Evolutionary conservation across 108 stramenopile genomes (phyloP), one percentile per base, ranked within the genome.

Genomic region (Pseudonitzschia delicatissima): DNA sequence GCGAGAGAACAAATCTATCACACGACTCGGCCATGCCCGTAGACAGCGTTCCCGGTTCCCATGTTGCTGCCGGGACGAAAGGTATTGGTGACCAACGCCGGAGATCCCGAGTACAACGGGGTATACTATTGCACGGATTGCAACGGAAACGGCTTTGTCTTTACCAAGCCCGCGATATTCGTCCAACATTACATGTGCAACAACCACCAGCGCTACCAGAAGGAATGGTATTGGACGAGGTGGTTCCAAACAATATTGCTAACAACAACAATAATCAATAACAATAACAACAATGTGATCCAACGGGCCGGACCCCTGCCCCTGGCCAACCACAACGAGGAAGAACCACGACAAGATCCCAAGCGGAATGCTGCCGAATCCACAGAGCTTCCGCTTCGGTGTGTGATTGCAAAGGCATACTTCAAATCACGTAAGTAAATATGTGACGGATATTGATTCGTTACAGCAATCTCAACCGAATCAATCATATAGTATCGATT

Each of bases 31-130:
- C n/a, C n/a, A n/a, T n/a, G n/a, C n/a, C n/a, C n/a, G n/a, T n/a
- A n/a, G n/a, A n/a, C n/a, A n/a, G n/a, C n/a, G n/a, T n/a, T 91
- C 20, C 83, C 71, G 9, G 84, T 92, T 23, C 91, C 91, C 1
- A 77, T 83, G 40, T 66, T 92, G 15, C 77, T 88, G 28, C 60
- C 87, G n/a, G 33, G 64, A 20, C 57, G 78, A 64, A 52, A 82
- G 12, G 71, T 92, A 5, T 34, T 79, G 31, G 86, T 92, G 0
- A 71, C 73, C 2, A 66, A 79, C 39, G 69, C 86, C 2, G 87
- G 87, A 2, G 91, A 92, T 77, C 77, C 84, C 1, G 87, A 92
- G 52, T 84, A 74, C 58, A 88, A 92, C 74, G 91, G 91, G 9
- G 67, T 88, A n/a, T 92, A 92, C 58, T 83, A 80, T 70, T 92